Evolutionary conservation across 2,329 filamentous ascomycete species (phyloP).

Genomic region (Sporothrix euskadiensis): DNA sequence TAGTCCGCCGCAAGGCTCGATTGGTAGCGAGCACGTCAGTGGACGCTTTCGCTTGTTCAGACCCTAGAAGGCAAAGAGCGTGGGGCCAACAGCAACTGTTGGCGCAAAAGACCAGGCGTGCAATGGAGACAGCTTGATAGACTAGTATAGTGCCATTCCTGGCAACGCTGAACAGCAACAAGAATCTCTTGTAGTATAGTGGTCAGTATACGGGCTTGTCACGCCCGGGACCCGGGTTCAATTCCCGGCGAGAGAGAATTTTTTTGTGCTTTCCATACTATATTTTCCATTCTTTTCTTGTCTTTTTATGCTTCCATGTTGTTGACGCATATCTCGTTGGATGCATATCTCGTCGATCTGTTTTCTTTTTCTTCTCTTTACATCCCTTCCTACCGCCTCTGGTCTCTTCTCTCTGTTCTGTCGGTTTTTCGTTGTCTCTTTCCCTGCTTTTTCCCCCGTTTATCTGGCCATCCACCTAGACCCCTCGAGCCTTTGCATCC

Average conservation of each 20-base stretch:
- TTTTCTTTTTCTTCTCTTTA: too few relatives aligned
- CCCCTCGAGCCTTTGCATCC: too few relatives aligned
- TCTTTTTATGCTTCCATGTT: neutral
- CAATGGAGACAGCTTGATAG: too few relatives aligned
- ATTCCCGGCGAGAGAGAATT: too few relatives aligned
- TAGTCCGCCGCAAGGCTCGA: neutral
- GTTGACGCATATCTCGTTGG: neutral
- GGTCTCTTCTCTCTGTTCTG: too few relatives aligned
- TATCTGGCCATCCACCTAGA: too few relatives aligned
- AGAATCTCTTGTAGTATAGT: slow-evolving; percentile 31
- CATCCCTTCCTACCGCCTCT: too few relatives aligned
- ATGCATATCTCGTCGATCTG: too few relatives aligned
- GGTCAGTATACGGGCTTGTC: slow-evolving; percentile 21
- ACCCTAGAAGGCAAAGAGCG: neutral
- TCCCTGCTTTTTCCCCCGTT: too few relatives aligned
- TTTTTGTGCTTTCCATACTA: neutral
- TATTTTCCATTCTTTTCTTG: neutral
- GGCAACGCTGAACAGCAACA: neutral
- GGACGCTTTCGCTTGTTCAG: neutral
- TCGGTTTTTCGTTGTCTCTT: too few relatives aligned
- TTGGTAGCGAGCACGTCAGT: neutral
- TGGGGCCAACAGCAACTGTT: neutral
- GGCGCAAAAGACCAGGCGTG: too few relatives aligned
- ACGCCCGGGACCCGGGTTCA: too few relatives aligned
- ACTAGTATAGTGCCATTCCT: neutral